Conservation (phyloP, 352 stramenopile species). For the Globisporangium apiculatum region DNA sequence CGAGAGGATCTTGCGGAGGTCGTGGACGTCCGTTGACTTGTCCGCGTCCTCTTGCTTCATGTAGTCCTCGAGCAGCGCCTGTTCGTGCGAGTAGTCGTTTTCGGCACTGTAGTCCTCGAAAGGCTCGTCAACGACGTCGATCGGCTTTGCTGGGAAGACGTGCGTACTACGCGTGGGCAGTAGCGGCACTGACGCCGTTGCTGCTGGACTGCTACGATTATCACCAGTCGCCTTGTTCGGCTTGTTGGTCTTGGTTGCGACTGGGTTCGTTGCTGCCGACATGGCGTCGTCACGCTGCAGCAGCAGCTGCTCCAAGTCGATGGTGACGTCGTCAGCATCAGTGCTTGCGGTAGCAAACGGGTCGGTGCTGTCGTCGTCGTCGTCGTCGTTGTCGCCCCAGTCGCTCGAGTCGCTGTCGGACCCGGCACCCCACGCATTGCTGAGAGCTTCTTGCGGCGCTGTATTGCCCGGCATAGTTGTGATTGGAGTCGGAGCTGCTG, state of each 20-base stretch:
- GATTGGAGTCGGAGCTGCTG: background rate
- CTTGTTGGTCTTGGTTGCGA: slow-evolving; percentile 6
- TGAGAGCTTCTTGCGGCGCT: slow-evolving; percentile 8
- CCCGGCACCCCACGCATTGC: slow-evolving; percentile 18
- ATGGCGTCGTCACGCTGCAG: slow-evolving; percentile 67
- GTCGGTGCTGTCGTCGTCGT: slow-evolving; percentile 14
- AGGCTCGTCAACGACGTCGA: slow-evolving; percentile 75
- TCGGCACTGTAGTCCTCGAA: slow-evolving; percentile 57
- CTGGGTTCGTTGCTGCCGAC: slow-evolving; percentile 17
- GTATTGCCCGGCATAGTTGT: background rate
- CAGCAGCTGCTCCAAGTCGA: slow-evolving; percentile 62
- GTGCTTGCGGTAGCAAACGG: slow-evolving; percentile 7
- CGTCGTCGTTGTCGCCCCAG: slow-evolving; percentile 59
- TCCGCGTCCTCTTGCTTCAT: slow-evolving; percentile 77
- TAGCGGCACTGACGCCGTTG: too few species aligned
- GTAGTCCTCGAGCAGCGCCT: slow-evolving; percentile 67
- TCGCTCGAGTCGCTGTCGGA: slow-evolving; percentile 54
- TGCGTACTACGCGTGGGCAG: slow-evolving; percentile 5
- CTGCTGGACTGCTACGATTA: background rate
- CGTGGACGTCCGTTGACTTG: slow-evolving; percentile 54
- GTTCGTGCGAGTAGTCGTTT: slow-evolving; percentile 67
- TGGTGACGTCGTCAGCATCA: slow-evolving; percentile 14
- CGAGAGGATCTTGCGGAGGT: slow-evolving; percentile 52
- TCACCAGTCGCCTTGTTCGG: background rate
- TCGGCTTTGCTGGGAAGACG: slow-evolving; percentile 48